phyloP scores from a whole-genome alignment of 768 basidiomycete species.

The Leucosporidium scottii region DNA sequence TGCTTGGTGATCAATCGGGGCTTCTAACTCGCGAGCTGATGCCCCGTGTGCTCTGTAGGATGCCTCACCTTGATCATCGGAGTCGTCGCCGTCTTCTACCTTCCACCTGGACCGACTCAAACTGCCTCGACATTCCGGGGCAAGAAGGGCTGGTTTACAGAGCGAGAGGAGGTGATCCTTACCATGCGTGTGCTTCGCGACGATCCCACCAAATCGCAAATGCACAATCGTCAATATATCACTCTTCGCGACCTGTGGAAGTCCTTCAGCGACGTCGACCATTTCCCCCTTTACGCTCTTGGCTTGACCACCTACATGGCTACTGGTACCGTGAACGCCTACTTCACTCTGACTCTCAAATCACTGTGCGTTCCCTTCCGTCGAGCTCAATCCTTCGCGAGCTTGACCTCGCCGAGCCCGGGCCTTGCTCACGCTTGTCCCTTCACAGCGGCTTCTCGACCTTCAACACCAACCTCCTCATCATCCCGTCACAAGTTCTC shows the following conservation, averaged over 20 bases:
- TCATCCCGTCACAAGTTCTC: constrained; percentile 38
- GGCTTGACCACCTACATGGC: constrained; percentile 31
- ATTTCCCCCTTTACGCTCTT: constrained; percentile 41
- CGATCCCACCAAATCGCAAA: constrained; percentile 31
- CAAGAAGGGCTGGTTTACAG: constrained; percentile 42
- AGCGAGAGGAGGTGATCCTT: constrained; percentile 41
- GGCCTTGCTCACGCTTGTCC: too few relatives aligned
- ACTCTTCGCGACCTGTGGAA: constrained; percentile 35
- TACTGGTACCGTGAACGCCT: neutral
- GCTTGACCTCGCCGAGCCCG: neutral
- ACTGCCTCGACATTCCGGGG: constrained; percentile 37
- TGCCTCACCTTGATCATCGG: constrained; percentile 36
- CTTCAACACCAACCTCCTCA: constrained; percentile 40
- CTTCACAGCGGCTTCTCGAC: constrained; percentile 39
- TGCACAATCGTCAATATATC: constrained; percentile 31
- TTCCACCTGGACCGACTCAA: constrained; percentile 36
- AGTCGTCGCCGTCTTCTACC: constrained; percentile 38
- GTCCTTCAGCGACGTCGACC: constrained; percentile 39
- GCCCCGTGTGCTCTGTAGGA: too few relatives aligned
- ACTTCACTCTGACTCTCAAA: neutral
- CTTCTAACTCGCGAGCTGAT: too few relatives aligned
- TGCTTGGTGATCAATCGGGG: neutral
- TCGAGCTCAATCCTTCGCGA: neutral
- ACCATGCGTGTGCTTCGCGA: constrained; percentile 39
- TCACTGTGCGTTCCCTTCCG: neutral